Evolutionary conservation across 805 yeast species (phyloP).

Genomic region (Metschnikowia colocasiae): DNA sequence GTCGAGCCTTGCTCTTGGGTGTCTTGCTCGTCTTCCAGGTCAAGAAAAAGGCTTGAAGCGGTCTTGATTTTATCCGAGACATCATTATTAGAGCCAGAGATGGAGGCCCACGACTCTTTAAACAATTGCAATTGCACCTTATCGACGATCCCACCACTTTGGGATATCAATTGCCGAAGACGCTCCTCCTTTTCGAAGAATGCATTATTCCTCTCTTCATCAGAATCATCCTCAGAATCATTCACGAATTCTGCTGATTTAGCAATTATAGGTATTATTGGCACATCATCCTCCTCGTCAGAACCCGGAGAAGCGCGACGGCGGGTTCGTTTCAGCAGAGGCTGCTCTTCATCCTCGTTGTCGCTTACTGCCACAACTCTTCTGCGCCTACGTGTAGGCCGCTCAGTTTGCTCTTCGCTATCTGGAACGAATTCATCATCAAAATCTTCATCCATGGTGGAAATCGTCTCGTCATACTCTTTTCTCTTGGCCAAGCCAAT

Average conservation of each 20-base stretch:
- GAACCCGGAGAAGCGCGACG: slow-evolving; percentile 2
- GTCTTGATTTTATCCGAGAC: slow-evolving; percentile 10
- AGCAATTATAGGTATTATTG: not conserved
- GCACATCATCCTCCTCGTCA: slow-evolving; percentile 2
- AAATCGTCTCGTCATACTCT: slow-evolving; percentile 16
- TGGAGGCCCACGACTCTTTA: slow-evolving; percentile 16
- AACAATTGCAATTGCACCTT: slow-evolving; percentile 15
- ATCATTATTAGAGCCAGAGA: slow-evolving; percentile 4
- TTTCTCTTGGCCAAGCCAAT: slow-evolving; percentile 19
- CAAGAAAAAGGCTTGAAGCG: slow-evolving; percentile 17
- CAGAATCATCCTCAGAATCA: slow-evolving; percentile 64
- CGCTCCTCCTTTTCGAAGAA: slow-evolving; percentile 57
- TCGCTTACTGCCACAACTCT: not conserved
- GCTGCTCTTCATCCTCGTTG: slow-evolving; percentile 3
- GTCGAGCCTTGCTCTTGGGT: not conserved
- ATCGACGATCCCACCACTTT: slow-evolving; percentile 38
- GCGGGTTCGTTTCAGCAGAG: slow-evolving; percentile 5
- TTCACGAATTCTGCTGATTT: slow-evolving; percentile 51
- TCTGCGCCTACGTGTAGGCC: slow-evolving; percentile 1
- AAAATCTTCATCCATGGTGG: slow-evolving; percentile 14
- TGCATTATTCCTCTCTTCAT: slow-evolving; percentile 47
- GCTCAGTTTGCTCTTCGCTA: not conserved
- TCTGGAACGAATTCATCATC: slow-evolving; percentile 20
- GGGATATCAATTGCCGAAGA: slow-evolving; percentile 38
- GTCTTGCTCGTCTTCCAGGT: slow-evolving; percentile 15